These are phyloP conservation scores for Parasitella parasitica DNA, from an alignment of 371 early-diverging fungal species.

Conservation along the genomic window DNA sequence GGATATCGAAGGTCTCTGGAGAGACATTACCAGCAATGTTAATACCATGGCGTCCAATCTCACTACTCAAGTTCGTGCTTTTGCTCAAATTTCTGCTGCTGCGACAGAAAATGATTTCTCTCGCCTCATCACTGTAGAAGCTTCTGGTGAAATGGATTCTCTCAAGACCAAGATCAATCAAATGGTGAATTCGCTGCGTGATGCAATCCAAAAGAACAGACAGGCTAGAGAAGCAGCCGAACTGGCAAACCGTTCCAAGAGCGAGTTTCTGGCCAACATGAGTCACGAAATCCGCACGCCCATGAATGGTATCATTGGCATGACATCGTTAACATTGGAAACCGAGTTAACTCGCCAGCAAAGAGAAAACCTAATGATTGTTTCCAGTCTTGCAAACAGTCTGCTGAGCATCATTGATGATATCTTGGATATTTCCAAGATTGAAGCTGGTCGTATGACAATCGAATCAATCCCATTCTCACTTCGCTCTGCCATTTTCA, in stretches of 20 bases:
- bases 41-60: conserved; percentile 56
- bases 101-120: conserved; percentile 70
- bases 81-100: conserved; percentile 61
- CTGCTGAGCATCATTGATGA: conserved; percentile 78
- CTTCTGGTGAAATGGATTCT: conserved; percentile 76
- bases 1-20: conserved; percentile 67
- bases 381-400: conserved; percentile 65
- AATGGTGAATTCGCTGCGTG: conserved; percentile 69
- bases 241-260: conserved; percentile 71
- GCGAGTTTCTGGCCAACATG: conserved; percentile 78
- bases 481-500: conserved; percentile 61
- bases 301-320: conserved; percentile 80
- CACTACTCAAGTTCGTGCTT: conserved; percentile 60
- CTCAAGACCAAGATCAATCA: conserved; percentile 79
- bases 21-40: conserved; percentile 61
- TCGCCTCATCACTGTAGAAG: conserved; percentile 71
- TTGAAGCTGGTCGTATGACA: conserved; percentile 78
- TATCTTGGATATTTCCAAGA: conserved; percentile 82
- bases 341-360: conserved; percentile 74
- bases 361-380: conserved; percentile 74
- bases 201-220: conserved; percentile 70
- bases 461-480: conserved; percentile 70
- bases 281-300: conserved; percentile 78
- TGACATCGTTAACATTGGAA: conserved; percentile 64
- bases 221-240: conserved; percentile 75